Conservation (phyloP, 1,139 yeast species). For the Blastobotrys arbuscula region DNA sequence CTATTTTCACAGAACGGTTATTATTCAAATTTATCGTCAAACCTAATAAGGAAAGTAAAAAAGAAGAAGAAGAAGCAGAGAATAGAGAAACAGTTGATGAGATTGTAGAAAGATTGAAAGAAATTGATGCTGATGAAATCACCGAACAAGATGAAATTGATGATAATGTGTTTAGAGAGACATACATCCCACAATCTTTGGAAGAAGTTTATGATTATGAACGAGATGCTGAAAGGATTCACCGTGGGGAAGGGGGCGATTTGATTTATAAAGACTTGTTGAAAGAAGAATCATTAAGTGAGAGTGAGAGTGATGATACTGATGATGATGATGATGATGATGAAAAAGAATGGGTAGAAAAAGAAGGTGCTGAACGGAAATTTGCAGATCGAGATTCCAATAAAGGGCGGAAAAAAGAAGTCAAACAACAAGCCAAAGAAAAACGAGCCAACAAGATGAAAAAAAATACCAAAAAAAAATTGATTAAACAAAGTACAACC, state of each 20-base stretch:
- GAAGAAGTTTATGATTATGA: constrained; percentile 51
- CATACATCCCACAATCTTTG: constrained; percentile 70
- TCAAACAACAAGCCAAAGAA: constrained; percentile 79
- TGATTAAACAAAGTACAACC: constrained; percentile 28
- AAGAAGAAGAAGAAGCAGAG: constrained; percentile 6
- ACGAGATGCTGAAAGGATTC: constrained; percentile 77
- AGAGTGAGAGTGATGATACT: constrained; percentile 24
- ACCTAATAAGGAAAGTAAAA: not conserved
- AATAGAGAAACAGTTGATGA: constrained; percentile 27
- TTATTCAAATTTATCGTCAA: constrained; percentile 67
- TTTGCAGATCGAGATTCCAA: constrained; percentile 80
- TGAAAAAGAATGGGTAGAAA: constrained; percentile 43
- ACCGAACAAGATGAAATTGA: constrained; percentile 52
- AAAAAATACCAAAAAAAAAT: constrained; percentile 74
- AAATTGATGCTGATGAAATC: constrained; percentile 33
- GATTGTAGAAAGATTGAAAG: constrained; percentile 29
- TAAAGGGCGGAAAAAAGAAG: constrained; percentile 75
- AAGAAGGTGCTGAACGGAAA: constrained; percentile 50
- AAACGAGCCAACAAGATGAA: constrained; percentile 88
- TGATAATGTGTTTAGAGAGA: constrained; percentile 82
- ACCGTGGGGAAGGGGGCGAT: constrained; percentile 75
- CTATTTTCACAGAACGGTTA: constrained; percentile 73
- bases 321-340: constrained; percentile 37
- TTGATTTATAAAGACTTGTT: constrained; percentile 43
- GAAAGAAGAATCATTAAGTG: constrained; percentile 28